Base-by-base conservation (phyloP, 2,329 filamentous ascomycete genomes). In the Bipolaris bicolor region DNA sequence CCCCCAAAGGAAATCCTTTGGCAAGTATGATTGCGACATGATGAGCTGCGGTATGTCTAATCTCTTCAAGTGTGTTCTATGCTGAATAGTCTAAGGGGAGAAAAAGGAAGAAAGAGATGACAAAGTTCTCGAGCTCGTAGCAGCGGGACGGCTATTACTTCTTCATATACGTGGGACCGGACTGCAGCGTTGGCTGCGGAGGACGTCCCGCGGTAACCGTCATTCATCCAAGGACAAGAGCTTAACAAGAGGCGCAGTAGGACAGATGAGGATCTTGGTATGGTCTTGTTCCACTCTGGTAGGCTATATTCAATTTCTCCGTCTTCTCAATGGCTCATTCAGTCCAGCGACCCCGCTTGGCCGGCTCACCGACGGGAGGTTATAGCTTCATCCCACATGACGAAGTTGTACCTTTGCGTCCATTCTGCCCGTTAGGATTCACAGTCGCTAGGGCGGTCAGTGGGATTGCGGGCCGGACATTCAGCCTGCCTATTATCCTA, bases 1-100 rank as follows among this genome's bases (percentile, higher is more conserved):
- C 26, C 76, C 76, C 76, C 76, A 78, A 57, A 77, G 63, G 55
- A 77, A 78, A 61, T 68, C 74, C 58, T 76, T 75, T 24, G 76
- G 76, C 47, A 78, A 59, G 52, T 72, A 70, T 47, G 74, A 73
- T 47, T 76, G 65, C 51, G 74, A 60, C 75, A 76, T 76, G 57
- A 36, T 73, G 60, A 50, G 15, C 40, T n/a, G 45, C 11, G 26
- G 52, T 34, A 33, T 36, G 49, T 57, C 45, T 49, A 48, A 47
- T 31, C 29, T 31, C 10, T 31, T 31, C 29, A 31, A 31, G 29
- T 31, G 29, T 13, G 29, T 31, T 31, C 29, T 31, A 31, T 31
- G 10, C 29, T 31, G 29, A 31, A 60, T 43, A 48, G 48, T 59
- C 29, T 40, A 29, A 44, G n/a, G 10, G 15, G 24, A 13, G 10